Evolutionary conservation across 345 rosid genomes (phyloP).

Genomic region (Syzygium jambos): DNA sequence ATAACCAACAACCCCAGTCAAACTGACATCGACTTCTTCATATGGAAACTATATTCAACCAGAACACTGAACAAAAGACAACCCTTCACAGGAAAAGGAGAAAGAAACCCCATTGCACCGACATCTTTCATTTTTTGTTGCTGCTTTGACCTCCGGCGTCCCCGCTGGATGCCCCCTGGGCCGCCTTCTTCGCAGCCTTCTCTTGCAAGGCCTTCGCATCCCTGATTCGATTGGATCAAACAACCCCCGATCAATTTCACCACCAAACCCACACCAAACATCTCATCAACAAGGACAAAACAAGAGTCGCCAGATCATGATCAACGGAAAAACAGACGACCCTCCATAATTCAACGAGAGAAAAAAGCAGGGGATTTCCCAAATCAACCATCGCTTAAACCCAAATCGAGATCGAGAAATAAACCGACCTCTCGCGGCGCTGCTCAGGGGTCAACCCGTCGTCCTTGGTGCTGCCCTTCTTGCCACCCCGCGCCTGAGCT

Average conservation of each 20-base stretch:
- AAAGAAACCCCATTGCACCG: not conserved
- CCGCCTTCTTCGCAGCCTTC: constrained; percentile 33
- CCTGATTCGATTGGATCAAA: constrained; percentile 2
- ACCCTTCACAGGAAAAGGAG: not conserved
- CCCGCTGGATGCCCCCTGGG: constrained; percentile 21
- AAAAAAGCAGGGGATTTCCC: not conserved
- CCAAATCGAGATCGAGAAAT: not conserved
- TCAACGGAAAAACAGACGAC: not conserved
- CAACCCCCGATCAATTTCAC: not conserved
- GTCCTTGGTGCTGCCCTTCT: constrained; percentile 20
- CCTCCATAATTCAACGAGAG: not conserved
- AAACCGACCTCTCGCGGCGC: constrained; percentile 41
- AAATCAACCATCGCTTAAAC: not conserved
- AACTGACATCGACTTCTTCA: not conserved
- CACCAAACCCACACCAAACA: not conserved
- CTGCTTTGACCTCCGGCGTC: constrained; percentile 7
- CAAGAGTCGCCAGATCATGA: not conserved
- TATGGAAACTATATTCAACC: not conserved
- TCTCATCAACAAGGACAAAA: not conserved
- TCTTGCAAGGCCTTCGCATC: constrained; percentile 42
- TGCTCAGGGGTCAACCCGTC: constrained; percentile 56
- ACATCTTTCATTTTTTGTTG: constrained; percentile 5
- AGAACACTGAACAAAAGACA: not conserved
- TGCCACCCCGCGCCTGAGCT: constrained; percentile 23
- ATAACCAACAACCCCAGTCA: not conserved